Base-by-base conservation (phyloP, 2,329 filamentous ascomycete genomes). In the Xylaria sp. region DNA sequence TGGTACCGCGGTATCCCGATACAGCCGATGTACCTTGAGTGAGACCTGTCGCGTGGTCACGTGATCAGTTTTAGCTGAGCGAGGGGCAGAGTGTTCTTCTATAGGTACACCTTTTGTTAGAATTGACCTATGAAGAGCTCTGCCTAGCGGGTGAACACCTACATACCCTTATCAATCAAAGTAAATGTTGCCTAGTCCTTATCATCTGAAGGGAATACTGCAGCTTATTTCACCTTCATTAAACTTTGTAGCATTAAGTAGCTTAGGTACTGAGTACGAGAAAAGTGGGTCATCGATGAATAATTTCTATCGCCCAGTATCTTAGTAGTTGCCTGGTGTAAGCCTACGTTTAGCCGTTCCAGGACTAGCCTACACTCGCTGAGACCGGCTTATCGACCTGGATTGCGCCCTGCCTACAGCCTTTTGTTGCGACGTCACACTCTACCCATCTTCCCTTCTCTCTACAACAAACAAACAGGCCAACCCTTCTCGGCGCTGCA, bases 391-490 rank as follows among this genome's bases (percentile, higher is more conserved):
- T 43, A 46, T 58, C 12, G 36, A 28, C 28, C 15, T 58, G 18
- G 39, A 61, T 49, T 28, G 18, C 31, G 57, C 49, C 64, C 13
- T 64, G 56, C 54, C 60, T 70, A 62, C 39, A 67, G 43, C 55
- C 49, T 57, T 64, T 64, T 57, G 39, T 66, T 67, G 39, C 64
- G 67, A 69, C 67, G 58, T 68, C 57, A 63, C 52, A 31, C 66
- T 51, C 51, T 62, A 31, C 43, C 56, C 25, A 31, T 28, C 58
- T 67, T 65, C 39, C 41, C 43, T 66, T 56, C 66, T 67, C 52
- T 58, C 54, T 61, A 58, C 46, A 59, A 33, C 60, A 60, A 54
- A 54, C 61, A 63, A 63, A 54, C 28, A 28, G 28, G 28, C 56
- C 25, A 36, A n/a, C 15, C 49, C 55, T 55, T 63, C 54, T 61